phyloP scores from a whole-genome alignment of 2,329 filamentous ascomycete genomes.

The Venturia effusa region DNA sequence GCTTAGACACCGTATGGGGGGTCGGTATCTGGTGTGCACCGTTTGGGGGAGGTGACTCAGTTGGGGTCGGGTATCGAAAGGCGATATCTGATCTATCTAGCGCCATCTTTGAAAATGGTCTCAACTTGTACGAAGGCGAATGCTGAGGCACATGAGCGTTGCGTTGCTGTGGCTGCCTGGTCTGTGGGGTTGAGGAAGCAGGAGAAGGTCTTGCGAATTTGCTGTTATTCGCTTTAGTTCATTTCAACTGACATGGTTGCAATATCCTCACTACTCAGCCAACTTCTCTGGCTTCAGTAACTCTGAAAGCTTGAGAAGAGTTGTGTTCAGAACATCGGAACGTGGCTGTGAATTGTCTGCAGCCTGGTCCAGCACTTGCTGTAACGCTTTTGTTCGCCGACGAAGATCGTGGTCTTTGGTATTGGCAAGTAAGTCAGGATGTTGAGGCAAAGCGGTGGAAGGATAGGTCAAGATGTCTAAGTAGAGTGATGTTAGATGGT shows the following conservation, averaged over 20 bases:
- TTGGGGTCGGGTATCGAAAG: conserved; percentile 20
- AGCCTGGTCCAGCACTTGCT: conserved; percentile 59
- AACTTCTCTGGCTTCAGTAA: conserved; percentile 62
- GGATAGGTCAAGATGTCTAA: conserved; percentile 37
- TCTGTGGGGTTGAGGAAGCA: neutral
- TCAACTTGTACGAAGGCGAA: conserved; percentile 23
- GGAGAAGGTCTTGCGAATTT: conserved; percentile 10
- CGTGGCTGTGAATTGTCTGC: conserved; percentile 46
- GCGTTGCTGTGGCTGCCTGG: neutral
- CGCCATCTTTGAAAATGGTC: conserved; percentile 45
- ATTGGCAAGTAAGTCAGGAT: conserved; percentile 26
- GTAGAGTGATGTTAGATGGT: conserved; percentile 2
- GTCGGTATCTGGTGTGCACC: neutral
- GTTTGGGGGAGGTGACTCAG: neutral
- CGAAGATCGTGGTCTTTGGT: conserved; percentile 15
- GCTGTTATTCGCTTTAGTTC: conserved; percentile 7
- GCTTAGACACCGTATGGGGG: neutral
- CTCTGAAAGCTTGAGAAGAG: conserved; percentile 62
- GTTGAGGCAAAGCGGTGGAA: conserved; percentile 28
- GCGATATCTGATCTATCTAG: conserved; percentile 30
- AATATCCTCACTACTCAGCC: conserved; percentile 51
- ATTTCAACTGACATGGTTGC: conserved; percentile 5
- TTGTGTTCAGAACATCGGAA: conserved; percentile 58
- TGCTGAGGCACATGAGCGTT: neutral
- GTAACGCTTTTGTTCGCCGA: conserved; percentile 20